Base-by-base conservation (phyloP, 768 basidiomycete species). In the Kwoniella dejecticola region DNA sequence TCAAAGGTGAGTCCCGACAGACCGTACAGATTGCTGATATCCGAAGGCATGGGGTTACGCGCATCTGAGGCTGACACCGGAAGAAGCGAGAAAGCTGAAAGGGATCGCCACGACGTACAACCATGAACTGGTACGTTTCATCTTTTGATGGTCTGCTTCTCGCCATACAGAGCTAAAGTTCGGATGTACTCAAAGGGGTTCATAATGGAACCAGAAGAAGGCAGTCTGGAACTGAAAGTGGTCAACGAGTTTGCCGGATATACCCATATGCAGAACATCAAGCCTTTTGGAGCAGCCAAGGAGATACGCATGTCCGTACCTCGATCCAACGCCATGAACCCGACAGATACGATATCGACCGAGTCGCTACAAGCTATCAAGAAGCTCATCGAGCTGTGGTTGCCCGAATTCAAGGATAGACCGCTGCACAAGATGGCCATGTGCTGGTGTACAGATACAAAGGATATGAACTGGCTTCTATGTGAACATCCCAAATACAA, bases 231-330 rank as follows among this genome's bases (percentile, higher is more conserved):
- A 13, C 48, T 77, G 49, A 75, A 77, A 54, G 52, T 75, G 1
- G 72, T 70, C 66, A 71, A 77, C 63, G 74, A 78, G 60, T 78
- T 78, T 60, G 57, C 69, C 6, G 77, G 77, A 10, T 75, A 70
- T 53, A 76, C 74, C 1, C 63, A 75, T 21, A 52, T 60, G 50
- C 41, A 44, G 8, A 24, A 59, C 3, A 42, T 41, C 19, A 62
- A 54, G 10, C 75, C 75, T 5, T 78, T 69, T 49, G 71, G 71
- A 2, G 55, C 67, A 4, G 23, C 38, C 3, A 29, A 66, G 21
- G 48, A 56, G 0, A 40, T 50, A n/a, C 31, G 19, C 4, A 62
- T 78, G 13, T 74, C 72, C 12, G 78, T 79, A 0, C 78, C 78
- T 12, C 66, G 78, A 21, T 74, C 75, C 8, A 75, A 79, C 57